Evolutionary conservation across 805 yeast genomes (phyloP).

Genomic region (Candida dajiaensis): DNA sequence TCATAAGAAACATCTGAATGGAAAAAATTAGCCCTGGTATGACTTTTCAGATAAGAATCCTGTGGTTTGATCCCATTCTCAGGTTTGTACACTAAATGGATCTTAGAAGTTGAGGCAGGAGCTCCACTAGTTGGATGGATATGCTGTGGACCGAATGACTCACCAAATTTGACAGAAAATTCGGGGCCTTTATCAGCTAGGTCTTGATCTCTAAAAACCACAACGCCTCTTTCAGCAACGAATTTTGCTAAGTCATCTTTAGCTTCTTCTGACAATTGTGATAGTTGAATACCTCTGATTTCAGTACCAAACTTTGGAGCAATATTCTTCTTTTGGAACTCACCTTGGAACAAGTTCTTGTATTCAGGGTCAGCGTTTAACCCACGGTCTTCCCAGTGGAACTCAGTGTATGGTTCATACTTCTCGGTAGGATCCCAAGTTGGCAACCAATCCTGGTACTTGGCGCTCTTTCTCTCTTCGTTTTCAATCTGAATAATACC

Average conservation of each 20-base stretch:
- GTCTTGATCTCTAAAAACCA: conserved; percentile 61
- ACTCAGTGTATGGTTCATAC: conserved; percentile 6
- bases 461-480: neutral
- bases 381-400: conserved; percentile 7
- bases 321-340: neutral
- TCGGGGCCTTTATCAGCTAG: conserved; percentile 48
- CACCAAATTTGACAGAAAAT: conserved; percentile 45
- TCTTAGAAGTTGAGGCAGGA: conserved; percentile 46
- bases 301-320: conserved; percentile 30
- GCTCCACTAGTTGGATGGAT: conserved; percentile 74
- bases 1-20: conserved; percentile 66
- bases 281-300: conserved; percentile 53
- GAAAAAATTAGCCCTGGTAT: conserved; percentile 28
- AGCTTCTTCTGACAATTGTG: conserved; percentile 43
- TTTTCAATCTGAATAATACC: conserved; percentile 1
- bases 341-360: conserved; percentile 4
- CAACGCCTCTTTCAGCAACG: conserved; percentile 67
- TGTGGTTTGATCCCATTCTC: conserved; percentile 1
- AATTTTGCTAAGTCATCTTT: conserved; percentile 65
- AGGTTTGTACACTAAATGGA: conserved; percentile 51
- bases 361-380: conserved; percentile 4
- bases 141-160: conserved; percentile 64
- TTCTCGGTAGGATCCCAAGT: conserved; percentile 9
- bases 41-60: neutral
- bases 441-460: conserved; percentile 7